phyloP scores from a whole-genome alignment of 768 basidiomycete species.

The Cystofilobasidium macerans region DNA sequence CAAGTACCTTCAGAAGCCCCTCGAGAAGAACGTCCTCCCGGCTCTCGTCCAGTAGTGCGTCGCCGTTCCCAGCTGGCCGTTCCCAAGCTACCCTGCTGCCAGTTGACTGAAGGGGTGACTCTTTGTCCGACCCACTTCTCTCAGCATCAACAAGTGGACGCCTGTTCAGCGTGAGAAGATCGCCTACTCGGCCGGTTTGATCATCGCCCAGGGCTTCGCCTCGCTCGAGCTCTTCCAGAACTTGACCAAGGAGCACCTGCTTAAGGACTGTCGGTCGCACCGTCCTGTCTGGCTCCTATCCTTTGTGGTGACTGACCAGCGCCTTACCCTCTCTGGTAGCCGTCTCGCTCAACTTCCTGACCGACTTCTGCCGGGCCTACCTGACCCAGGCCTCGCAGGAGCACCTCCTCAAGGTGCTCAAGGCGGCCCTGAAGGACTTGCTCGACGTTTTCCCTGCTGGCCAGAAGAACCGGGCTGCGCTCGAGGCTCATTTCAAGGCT shows the following conservation, averaged over 20 bases:
- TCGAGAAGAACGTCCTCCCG: slow-evolving; percentile 74
- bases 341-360: slow-evolving; percentile 63
- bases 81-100: neutral
- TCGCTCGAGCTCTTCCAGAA: slow-evolving; percentile 64
- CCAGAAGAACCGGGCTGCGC: slow-evolving; percentile 58
- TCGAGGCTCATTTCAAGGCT: slow-evolving; percentile 80
- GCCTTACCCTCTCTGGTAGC: slow-evolving; percentile 42
- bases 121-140: too few species aligned
- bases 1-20: slow-evolving; percentile 96
- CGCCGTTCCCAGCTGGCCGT: neutral
- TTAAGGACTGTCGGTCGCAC: slow-evolving; percentile 66
- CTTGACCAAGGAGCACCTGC: slow-evolving; percentile 83
- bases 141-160: slow-evolving; percentile 53
- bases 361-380: slow-evolving; percentile 68
- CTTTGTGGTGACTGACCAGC: slow-evolving; percentile 18
- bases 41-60: slow-evolving; percentile 70
- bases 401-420: slow-evolving; percentile 50
- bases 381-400: slow-evolving; percentile 69
- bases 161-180: slow-evolving; percentile 68
- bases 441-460: slow-evolving; percentile 75
- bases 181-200: slow-evolving; percentile 63
- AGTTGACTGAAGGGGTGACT: too few species aligned
- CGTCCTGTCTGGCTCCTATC: neutral
- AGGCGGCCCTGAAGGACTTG: slow-evolving; percentile 61
- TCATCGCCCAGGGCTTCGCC: slow-evolving; percentile 73